Conservation (phyloP, 1,139 yeast species). For the Saccharomyces hybrid region DNA sequence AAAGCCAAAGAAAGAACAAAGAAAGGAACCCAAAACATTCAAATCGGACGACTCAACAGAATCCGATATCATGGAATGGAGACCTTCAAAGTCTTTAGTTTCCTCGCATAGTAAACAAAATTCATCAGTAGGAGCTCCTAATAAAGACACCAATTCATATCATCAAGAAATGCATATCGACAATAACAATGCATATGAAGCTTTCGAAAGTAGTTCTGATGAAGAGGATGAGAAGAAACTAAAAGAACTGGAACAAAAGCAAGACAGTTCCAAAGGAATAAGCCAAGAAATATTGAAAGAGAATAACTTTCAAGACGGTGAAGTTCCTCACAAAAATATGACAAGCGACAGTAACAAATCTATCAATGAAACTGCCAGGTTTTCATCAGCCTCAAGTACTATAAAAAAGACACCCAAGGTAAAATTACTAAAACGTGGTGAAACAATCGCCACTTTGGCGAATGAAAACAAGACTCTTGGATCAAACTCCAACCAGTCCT, state of each 20-base stretch:
- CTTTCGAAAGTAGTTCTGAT: conserved; percentile 16
- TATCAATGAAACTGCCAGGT: conserved; percentile 3
- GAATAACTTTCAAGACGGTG: conserved; percentile 25
- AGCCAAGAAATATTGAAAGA: conserved; percentile 8
- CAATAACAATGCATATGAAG: conserved; percentile 15
- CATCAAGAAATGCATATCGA: conserved; percentile 2
- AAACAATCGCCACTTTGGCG: conserved; percentile 13
- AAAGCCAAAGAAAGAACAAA: not conserved
- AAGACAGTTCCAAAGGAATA: conserved; percentile 2
- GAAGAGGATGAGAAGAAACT: conserved; percentile 10
- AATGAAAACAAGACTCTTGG: not conserved
- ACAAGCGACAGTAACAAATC: conserved; percentile 8
- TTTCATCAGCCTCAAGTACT: conserved; percentile 3
- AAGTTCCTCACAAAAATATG: conserved; percentile 36
- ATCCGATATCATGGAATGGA: not conserved
- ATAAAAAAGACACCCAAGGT: conserved; percentile 19
- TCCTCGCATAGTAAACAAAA: not conserved
- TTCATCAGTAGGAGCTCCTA: not conserved
- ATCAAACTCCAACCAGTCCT: not conserved
- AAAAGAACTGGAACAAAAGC: conserved; percentile 7
- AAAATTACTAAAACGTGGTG: conserved; percentile 31
- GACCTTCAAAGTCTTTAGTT: not conserved
- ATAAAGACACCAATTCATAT: not conserved
- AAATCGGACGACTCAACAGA: not conserved
- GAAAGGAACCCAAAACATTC: not conserved